Evolutionary conservation across 345 rosid genomes (phyloP).

Genomic region (Viola odorata): DNA sequence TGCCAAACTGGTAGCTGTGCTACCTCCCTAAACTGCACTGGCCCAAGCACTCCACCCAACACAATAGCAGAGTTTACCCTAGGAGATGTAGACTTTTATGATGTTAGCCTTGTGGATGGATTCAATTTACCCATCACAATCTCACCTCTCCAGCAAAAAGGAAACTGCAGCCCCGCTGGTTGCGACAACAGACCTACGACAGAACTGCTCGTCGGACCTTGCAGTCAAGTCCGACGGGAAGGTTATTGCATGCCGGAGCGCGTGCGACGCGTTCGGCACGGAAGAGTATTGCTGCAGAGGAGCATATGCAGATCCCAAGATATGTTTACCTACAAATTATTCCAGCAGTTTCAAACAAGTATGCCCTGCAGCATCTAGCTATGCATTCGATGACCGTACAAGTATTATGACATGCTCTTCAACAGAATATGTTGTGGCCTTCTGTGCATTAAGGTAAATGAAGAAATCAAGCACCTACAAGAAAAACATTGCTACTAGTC

Average conservation of each 20-base stretch:
- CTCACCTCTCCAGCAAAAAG: constrained; percentile 36
- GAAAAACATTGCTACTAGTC: not conserved
- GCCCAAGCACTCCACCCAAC: constrained; percentile 59
- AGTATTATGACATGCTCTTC: constrained; percentile 49
- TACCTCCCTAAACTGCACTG: constrained; percentile 46
- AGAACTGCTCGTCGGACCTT: constrained; percentile 42
- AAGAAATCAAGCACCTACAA: too few relatives aligned
- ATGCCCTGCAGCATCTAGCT: constrained; percentile 61
- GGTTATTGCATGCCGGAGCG: constrained; percentile 53
- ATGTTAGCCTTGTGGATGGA: constrained; percentile 64
- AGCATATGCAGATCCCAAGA: constrained; percentile 23
- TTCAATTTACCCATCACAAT: constrained; percentile 47
- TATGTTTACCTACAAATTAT: constrained; percentile 46
- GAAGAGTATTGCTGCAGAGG: constrained; percentile 65
- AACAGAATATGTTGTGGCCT: constrained; percentile 40
- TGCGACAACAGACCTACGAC: constrained; percentile 48
- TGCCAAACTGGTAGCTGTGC: constrained; percentile 86
- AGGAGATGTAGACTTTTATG: constrained; percentile 38
- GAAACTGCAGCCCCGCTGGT: constrained; percentile 49
- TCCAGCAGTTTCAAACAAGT: constrained; percentile 49
- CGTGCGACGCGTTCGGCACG: constrained; percentile 41
- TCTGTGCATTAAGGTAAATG: constrained; percentile 49
- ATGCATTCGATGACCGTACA: constrained; percentile 43
- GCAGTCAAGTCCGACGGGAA: constrained; percentile 28
- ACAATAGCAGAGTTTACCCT: constrained; percentile 56